Base-by-base conservation (phyloP, 116 monocot species). In the Zostera marina region DNA sequence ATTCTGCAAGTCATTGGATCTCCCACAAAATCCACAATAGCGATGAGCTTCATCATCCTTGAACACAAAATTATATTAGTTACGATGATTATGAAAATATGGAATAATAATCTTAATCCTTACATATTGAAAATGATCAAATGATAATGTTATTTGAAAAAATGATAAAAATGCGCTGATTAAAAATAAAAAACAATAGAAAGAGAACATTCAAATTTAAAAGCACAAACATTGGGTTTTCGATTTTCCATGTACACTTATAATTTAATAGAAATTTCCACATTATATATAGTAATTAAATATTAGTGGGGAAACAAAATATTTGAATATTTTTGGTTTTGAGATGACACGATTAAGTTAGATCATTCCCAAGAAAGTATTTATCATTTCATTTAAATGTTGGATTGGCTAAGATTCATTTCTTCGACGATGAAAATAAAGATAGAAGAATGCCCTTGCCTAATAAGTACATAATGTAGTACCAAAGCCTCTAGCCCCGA, bases 1-100 rank as follows among this genome's bases (percentile, higher is more conserved):
- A 54, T 63, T 73, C 52, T 77, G 54, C 56, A 88, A 66, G 39
- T 78, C 77, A 51, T 60, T 62, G 57, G 54, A 54, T 47, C 69
- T 76, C 47, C 79, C 81, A 76, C 94, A 94, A 84, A 88, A 94
- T 63, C 65, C 52, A 72, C 94, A 94, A 55, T 74, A 88, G 55
- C 45, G 58, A 41, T 55, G 57, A 14, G 41, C 56, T 16, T 56
- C 56, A 43, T 52, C 56, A 55, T 71, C 77, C 94, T 88, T 77
- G 63, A 48, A 9, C n/a, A 63, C 8, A 22, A 63, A 17, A 46
- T 21, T 21, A 46, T 46, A 46, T 46, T 58, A 54, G 54, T 32
- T 32, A 32, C 4, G 24, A 58, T n/a, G 22, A 24, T 24, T 25
- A 47, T 21, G 22, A 11, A 25, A 24, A 14, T 25, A 47, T 21